Evolutionary conservation across 768 basidiomycete genomes (phyloP).

Genomic region (Filobasidium floriforme): DNA sequence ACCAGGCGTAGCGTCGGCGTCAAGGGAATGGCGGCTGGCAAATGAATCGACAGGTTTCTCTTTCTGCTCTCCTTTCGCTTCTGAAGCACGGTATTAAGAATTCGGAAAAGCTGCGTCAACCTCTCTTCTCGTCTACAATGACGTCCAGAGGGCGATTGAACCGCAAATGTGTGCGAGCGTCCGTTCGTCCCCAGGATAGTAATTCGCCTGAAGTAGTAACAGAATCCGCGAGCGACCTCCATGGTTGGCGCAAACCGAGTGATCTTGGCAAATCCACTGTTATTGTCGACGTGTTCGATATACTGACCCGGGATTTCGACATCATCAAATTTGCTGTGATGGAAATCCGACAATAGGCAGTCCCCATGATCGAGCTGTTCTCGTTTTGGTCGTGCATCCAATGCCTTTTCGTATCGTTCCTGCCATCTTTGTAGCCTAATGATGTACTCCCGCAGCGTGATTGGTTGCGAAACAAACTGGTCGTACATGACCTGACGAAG

Average conservation of each 20-base stretch:
- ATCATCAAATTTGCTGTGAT: constrained; percentile 93
- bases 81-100: constrained; percentile 80
- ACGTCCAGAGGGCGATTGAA: constrained; percentile 77
- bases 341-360: constrained; percentile 94
- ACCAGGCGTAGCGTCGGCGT: constrained; percentile 75
- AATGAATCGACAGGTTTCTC: constrained; percentile 80
- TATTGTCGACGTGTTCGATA: constrained; percentile 93
- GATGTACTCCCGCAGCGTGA: constrained; percentile 77
- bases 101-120: constrained; percentile 84
- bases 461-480: constrained; percentile 74
- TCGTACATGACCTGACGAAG: constrained; percentile 77
- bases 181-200: constrained; percentile 85
- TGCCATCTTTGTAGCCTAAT: constrained; percentile 85
- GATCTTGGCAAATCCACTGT: constrained; percentile 81
- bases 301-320: constrained; percentile 99
- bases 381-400: constrained; percentile 73
- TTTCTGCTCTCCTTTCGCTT: constrained; percentile 90
- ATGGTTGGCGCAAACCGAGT: constrained; percentile 82
- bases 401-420: constrained; percentile 72
- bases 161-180: constrained; percentile 77
- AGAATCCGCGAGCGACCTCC: constrained; percentile 79
- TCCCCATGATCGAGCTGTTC: constrained; percentile 79
- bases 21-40: constrained; percentile 72
- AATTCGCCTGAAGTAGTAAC: constrained; percentile 80
- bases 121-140: constrained; percentile 87